Percentiles rank a stretch among this genome's conserved stretches.
These are phyloP conservation scores for Penicillium herquei DNA, from an alignment of 495 filamentous ascomycete species.

Conservation along the genomic window DNA sequence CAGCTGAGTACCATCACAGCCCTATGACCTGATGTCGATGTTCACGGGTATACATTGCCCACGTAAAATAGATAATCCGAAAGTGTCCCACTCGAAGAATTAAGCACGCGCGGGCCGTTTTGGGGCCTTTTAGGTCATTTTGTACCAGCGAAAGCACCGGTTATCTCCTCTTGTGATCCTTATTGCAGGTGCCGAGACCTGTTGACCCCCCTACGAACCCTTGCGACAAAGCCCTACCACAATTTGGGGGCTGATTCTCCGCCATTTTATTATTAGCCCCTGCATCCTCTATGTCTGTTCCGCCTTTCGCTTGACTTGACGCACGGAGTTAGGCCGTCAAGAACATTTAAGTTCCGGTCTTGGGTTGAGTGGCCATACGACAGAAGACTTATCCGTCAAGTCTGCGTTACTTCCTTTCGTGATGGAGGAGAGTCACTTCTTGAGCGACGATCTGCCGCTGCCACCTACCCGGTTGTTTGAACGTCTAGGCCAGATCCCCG, in stretches of 20 bases:
- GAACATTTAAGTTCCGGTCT: background rate
- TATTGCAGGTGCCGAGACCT: constrained; percentile 1
- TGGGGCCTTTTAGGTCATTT: background rate
- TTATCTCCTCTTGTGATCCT: constrained; percentile 5
- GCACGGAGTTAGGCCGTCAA: background rate
- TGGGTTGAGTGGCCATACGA: constrained; percentile 1
- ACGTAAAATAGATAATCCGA: background rate
- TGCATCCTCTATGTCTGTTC: constrained; percentile 20
- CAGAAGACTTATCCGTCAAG: background rate
- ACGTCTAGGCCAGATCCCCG: constrained; percentile 66
- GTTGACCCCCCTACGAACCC: constrained; percentile 1
- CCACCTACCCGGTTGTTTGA: constrained; percentile 71
- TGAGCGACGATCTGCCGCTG: constrained; percentile 63
- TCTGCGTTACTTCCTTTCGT: constrained; percentile 1
- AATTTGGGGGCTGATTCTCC: constrained; percentile 1
- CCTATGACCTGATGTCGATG: no score
- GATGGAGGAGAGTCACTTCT: constrained; percentile 42
- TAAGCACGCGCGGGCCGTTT: no score
- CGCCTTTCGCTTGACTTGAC: constrained; percentile 8
- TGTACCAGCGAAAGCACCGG: background rate
- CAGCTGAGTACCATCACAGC: no score
- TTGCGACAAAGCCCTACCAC: background rate
- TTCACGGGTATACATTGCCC: background rate
- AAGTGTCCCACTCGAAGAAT: background rate
- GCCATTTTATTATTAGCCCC: constrained; percentile 1